phyloP scores from a whole-genome alignment of 2,329 filamentous ascomycete species.

The Aspergillus sp. region DNA sequence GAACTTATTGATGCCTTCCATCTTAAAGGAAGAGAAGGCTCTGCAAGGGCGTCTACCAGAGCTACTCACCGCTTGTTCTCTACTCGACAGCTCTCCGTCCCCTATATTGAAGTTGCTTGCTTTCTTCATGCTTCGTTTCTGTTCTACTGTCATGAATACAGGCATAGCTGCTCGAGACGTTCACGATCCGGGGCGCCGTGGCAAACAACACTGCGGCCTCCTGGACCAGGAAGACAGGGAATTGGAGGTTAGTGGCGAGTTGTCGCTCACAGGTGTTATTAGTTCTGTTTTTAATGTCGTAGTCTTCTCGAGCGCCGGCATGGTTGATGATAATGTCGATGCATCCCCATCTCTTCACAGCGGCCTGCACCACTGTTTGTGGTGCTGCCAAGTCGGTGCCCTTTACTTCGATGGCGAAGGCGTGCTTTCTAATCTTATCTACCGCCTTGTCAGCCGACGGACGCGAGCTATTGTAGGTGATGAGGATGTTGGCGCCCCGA shows the following conservation, averaged over 20 bases:
- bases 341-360: conserved; percentile 5
- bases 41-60: too few species aligned
- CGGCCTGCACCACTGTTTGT: conserved; percentile 4
- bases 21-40: too few species aligned
- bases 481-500: conserved; percentile 40
- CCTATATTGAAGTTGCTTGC: too few species aligned
- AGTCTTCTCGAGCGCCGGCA: conserved; percentile 9
- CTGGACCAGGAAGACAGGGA: neutral
- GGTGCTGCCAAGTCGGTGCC: neutral
- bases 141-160: too few species aligned
- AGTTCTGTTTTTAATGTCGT: conserved; percentile 1
- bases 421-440: neutral
- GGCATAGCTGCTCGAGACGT: conserved; percentile 5
- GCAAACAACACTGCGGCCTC: conserved; percentile 1
- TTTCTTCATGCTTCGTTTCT: too few species aligned
- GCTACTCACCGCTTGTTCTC: too few species aligned
- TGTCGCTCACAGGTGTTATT: neutral
- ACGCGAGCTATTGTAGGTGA: conserved; percentile 8
- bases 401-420: neutral
- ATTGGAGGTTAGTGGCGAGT: neutral
- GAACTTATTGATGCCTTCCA: too few species aligned
- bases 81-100: too few species aligned
- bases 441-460: conserved; percentile 3
- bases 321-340: conserved; percentile 13
- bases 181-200: conserved; percentile 4